Percentiles rank a stretch among this genome's conserved stretches.
Evolutionary conservation across 2,329 filamentous ascomycete species (phyloP).

Genomic region (Arthrobotrys sinensis): DNA sequence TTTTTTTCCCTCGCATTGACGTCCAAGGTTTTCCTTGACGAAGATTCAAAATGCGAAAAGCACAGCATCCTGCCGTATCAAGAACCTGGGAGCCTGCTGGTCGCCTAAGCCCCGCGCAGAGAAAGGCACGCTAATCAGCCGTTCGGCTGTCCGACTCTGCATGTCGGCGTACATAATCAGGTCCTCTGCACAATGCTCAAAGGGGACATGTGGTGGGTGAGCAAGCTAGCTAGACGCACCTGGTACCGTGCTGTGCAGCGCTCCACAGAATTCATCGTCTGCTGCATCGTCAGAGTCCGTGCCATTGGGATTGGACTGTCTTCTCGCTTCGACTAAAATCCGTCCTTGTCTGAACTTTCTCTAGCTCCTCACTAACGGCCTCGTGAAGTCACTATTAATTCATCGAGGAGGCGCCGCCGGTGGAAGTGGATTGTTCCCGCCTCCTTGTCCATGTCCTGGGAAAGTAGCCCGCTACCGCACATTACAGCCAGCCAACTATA

Average conservation of each 20-base stretch:
- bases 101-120: slow-evolving; percentile 60
- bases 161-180: slow-evolving; percentile 46
- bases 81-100: slow-evolving; percentile 32
- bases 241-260: slow-evolving; percentile 24
- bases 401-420: slow-evolving; percentile 33
- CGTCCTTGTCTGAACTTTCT: slow-evolving; percentile 22
- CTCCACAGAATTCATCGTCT: slow-evolving; percentile 22
- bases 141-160: slow-evolving; percentile 49
- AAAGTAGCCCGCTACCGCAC: slow-evolving; percentile 35
- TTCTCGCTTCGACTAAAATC: slow-evolving; percentile 25
- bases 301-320: slow-evolving; percentile 41
- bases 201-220: slow-evolving; percentile 20
- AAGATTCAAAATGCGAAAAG: slow-evolving; percentile 14
- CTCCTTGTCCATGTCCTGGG: slow-evolving; percentile 56
- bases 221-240: slow-evolving; percentile 22
- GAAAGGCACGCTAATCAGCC: slow-evolving; percentile 57
- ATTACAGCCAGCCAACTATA: slow-evolving; percentile 36
- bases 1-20: slow-evolving; percentile 24
- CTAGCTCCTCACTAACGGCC: slow-evolving; percentile 2
- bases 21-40: slow-evolving; percentile 26
- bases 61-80: slow-evolving; percentile 31
- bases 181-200: slow-evolving; percentile 35
- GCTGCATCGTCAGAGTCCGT: slow-evolving; percentile 43
- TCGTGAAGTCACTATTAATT: slow-evolving; percentile 30
- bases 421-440: slow-evolving; percentile 40